phyloP scores from a whole-genome alignment of 768 basidiomycete genomes.

The Myochromella boudieri region DNA sequence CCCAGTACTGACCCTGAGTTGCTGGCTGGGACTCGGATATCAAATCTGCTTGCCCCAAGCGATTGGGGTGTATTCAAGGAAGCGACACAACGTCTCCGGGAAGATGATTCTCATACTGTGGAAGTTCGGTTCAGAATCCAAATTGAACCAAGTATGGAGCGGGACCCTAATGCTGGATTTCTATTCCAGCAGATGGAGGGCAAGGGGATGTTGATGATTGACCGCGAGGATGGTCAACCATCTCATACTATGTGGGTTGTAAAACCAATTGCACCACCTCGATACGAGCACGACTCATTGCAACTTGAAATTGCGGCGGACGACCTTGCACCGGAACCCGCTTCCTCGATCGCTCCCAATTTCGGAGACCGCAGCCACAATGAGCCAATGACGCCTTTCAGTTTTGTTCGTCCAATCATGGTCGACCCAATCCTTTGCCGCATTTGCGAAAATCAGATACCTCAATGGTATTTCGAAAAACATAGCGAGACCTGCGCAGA shows the following conservation, averaged over 20 bases:
- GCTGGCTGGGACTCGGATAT: conserved; percentile 77
- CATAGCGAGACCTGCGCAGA: conserved; percentile 99
- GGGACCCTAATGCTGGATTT: conserved; percentile 50
- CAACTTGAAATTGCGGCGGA: conserved; percentile 55
- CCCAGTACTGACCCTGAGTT: conserved; percentile 80
- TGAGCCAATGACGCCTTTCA: conserved; percentile 68
- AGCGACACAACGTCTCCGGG: conserved; percentile 80
- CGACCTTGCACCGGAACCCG: conserved; percentile 42
- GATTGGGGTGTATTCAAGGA: conserved; percentile 85
- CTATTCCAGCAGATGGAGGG: conserved; percentile 91
- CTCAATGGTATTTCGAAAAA: conserved; percentile 99
- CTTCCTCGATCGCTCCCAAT: conserved; percentile 37
- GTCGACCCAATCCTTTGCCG: conserved; percentile 88
- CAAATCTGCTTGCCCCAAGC: conserved; percentile 72
- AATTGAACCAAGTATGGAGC: conserved; percentile 61
- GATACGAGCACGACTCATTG: conserved; percentile 66
- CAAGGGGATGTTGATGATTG: conserved; percentile 98
- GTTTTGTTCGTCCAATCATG: conserved; percentile 75
- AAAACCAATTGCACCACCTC: conserved; percentile 74
- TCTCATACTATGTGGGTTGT: conserved; percentile 99
- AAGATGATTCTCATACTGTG: conserved; percentile 92
- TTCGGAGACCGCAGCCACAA: conserved; percentile 32
- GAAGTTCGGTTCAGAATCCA: conserved; percentile 89
- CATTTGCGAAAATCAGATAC: conserved; percentile 95
- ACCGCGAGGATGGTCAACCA: conserved; percentile 82